Conservation (phyloP, 257 asterid genomes). For the Solanum stenotomum region DNA sequence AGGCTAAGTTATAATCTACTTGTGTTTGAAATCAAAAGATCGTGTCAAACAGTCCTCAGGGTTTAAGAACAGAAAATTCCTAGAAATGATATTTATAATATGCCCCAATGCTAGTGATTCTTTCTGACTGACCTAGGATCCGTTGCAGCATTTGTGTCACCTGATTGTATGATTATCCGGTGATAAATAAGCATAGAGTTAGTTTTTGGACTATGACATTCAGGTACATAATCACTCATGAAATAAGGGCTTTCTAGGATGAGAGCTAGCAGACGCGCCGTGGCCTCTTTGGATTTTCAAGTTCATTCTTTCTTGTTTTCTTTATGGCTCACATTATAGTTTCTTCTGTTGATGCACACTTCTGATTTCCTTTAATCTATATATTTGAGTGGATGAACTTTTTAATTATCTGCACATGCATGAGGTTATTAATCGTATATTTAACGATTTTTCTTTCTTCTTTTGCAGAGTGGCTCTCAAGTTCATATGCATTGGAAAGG, state of each 20-base stretch:
- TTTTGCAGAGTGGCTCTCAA: slow-evolving; percentile 54
- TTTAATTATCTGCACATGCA: neutral
- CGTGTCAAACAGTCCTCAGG: neutral
- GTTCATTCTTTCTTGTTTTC: neutral
- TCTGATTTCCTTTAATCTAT: neutral
- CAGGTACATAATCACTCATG: neutral
- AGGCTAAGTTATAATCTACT: neutral
- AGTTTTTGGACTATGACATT: neutral
- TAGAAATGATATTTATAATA: neutral
- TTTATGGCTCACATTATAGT: neutral
- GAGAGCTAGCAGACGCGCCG: neutral
- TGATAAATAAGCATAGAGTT: neutral
- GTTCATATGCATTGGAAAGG: slow-evolving; percentile 97
- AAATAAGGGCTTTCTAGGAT: neutral
- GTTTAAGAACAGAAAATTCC: neutral
- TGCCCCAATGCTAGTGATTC: neutral
- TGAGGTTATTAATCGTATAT: neutral
- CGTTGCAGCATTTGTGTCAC: neutral
- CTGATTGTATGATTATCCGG: neutral
- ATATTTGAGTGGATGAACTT: neutral
- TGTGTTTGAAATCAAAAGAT: neutral
- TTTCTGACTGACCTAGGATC: neutral
- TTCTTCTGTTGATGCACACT: neutral
- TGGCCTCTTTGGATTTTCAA: neutral
- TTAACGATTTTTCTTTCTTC: slow-evolving; percentile 1